Base-by-base conservation (phyloP, 257 asterid genomes). In the Eucommia ulmoides region DNA sequence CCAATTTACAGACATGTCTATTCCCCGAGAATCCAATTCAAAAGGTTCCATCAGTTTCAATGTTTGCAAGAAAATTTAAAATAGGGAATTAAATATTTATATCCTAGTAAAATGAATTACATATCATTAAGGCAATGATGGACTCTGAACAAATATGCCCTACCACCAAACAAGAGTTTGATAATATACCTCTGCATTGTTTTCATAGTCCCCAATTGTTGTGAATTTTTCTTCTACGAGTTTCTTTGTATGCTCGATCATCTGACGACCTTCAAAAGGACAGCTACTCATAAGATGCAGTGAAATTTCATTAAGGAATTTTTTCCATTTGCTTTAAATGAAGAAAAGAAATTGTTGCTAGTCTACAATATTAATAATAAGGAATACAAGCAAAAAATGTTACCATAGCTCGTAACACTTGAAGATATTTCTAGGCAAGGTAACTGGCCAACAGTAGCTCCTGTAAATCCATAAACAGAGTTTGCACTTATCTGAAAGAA, bases 381-480 rank as follows among this genome's bases (percentile, higher is more conserved):
- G 45, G n/a, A 20, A 21, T 12, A 25, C 19, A 16, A 8, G 33
- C 23, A 47, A 29, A 55, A 60, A 63, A 53, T 54, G 64, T 62
- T 83, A 86, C 98, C 98, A 58, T 91, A 86, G 82, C 98, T 91
- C 51, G 98, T 91, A 35, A 91, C 98, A 70, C 98, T 91, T 23
- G 98, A 83, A 65, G 98, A 91, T 74, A 91, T 91, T 69, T 86
- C 98, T 60, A 91, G 50, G 65, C 98, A 91, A 67, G 98, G 98
- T 63, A 91, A 74, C 58, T 91, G 98, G 52, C 96, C 98, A 53
- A 86, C 54, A 21, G 96, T 80, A 49, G 96, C 96, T 75, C 98
- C 96, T 19, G 96, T 91, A 67, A 86, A 91, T 48, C 96, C 96
- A 62, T 91, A 86, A 22, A 91, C 96, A 53, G 98, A 91, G 70